These are phyloP conservation scores for Nannizzia gypsea DNA, from an alignment of 2,329 filamentous ascomycete species.

Conservation along the genomic window DNA sequence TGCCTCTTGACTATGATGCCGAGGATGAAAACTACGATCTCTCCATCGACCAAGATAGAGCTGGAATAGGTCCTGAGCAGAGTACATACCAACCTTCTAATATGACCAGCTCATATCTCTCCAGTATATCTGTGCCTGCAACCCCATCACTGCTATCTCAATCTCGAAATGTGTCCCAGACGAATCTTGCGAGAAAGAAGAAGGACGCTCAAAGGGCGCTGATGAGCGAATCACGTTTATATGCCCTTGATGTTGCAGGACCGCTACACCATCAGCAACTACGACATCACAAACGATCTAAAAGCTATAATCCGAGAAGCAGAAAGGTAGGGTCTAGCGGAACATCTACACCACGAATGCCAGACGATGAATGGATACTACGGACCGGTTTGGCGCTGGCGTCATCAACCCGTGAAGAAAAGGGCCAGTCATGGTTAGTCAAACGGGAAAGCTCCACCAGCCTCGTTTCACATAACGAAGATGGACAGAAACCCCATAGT, in stretches of 20 bases:
- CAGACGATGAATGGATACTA: slow-evolving; percentile 47
- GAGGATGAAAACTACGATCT: slow-evolving; percentile 27
- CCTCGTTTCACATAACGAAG: slow-evolving; percentile 32
- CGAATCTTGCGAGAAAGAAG: slow-evolving; percentile 22
- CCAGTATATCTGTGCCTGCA: slow-evolving; percentile 32
- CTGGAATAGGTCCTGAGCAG: slow-evolving; percentile 16
- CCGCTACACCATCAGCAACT: slow-evolving; percentile 16
- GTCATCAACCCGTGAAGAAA: slow-evolving; percentile 46
- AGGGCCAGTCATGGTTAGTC: slow-evolving; percentile 51
- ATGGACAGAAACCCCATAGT: slow-evolving; percentile 17
- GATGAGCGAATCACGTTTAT: slow-evolving; percentile 28
- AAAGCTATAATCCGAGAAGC: slow-evolving; percentile 7
- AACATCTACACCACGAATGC: slow-evolving; percentile 10
- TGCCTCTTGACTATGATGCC: slow-evolving; percentile 39
- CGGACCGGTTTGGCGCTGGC: slow-evolving; percentile 47
- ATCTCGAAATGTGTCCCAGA: slow-evolving; percentile 30
- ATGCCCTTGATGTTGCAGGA: slow-evolving; percentile 19
- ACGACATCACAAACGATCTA: slow-evolving; percentile 8
- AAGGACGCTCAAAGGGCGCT: slow-evolving; percentile 25
- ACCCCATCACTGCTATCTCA: slow-evolving; percentile 34
- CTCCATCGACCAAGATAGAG: slow-evolving; percentile 11
- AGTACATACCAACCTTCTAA: slow-evolving; percentile 22
- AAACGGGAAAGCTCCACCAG: slow-evolving; percentile 46
- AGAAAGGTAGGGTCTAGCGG: slow-evolving; percentile 10
- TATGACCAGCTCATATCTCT: slow-evolving; percentile 28